Evolutionary conservation across 352 stramenopile species (phyloP), one percentile per base, ranked within the genome.

Genomic region (Nothophytophthora sp.): DNA sequence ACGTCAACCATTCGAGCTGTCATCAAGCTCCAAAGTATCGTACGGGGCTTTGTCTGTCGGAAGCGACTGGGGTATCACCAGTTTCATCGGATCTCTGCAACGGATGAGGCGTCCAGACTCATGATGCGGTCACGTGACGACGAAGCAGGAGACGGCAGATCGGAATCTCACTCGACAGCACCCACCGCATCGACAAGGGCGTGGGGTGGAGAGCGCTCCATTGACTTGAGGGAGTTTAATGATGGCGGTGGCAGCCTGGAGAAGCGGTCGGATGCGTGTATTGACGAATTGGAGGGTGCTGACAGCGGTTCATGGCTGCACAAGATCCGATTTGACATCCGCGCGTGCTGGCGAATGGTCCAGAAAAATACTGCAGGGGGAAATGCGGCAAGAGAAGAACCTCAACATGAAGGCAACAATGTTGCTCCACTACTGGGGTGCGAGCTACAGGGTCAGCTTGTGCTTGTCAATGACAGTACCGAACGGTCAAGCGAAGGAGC

Each of bases 371-470:
- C 33, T 18, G 10, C 10, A 7, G 15, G 10, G 20, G n/a, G n/a
- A 8, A 22, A 22, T 4, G 22, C 18, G 18, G 20, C 8, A 16
- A 12, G 28, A 39, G 16, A 30, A 44, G 13, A 32, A 11, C 29
- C 24, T 12, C 1, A 43, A 19, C 25, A 38, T 20, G 32, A 15
- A 34, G 28, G 25, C 38, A 46, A 44, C 38, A 50, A 12, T n/a
- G 9, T 11, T 45, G 4, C 28, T 9, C 45, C 63, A 11, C 32
- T 60, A 12, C 47, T 76, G 19, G 74, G 74, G 2, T 86, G 74
- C 13, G 74, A 86, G 36, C 36, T 86, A 4, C 60, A 74, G 22
- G 71, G 66, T 3, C 50, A 76, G 12, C 22, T 81, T 1, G 47
- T 63, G 8, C 36, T 70, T 2, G n/a, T 36, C 11, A 45, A 37